Evolutionary conservation across 208 protist genomes (phyloP), one percentile per base, ranked within the genome.

Genomic region (Leishmania arabica): DNA sequence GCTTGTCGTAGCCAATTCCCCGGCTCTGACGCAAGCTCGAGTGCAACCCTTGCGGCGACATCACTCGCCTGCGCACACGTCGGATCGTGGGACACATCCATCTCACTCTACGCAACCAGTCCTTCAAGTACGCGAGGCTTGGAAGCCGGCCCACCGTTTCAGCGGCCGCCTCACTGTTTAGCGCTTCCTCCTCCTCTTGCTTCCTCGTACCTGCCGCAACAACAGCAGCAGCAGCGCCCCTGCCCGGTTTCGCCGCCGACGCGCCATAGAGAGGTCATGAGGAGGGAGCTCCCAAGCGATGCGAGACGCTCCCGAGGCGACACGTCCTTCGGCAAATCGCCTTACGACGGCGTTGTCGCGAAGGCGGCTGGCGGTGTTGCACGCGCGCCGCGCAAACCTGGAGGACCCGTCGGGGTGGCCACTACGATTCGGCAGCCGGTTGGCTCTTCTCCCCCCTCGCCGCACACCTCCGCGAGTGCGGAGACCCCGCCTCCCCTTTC

Each of bases 271-370:
- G 68, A 51, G 42, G 68, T 72, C 40, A 17, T 51, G 68, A n/a
- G 6, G 21, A 42, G 24, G 13, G 68, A 72, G 9, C 31, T 34
- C 68, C 31, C 27, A n/a, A 7, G 68, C 24, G 42, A 31, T 51
- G 42, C 24, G 77, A 68, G 34, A 45, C 65, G 73, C 60, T 37
- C 64, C 65, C 72, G 72, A 79, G 8, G 70, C 80, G 24, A 75
- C 75, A 5, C 68, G 74, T 42, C 9, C 8, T 51, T 58, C 13
- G 8, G 47, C 27, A 75, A 51, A 56, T 53, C 70, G 40, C 8
- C 82, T 11, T 75, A 71, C 4, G 49, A 79, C 17, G 73, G 70
- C 31, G 40, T 81, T n/a, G 69, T 78, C 15, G 81, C 69, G 7
- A 31, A 31, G 40, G 62, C 60, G 13, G 27, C 76, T 6, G 74